These are phyloP conservation scores for Podospora bellae-mahoneyi DNA, from an alignment of 495 filamentous ascomycete genomes.

Conservation along the genomic window DNA sequence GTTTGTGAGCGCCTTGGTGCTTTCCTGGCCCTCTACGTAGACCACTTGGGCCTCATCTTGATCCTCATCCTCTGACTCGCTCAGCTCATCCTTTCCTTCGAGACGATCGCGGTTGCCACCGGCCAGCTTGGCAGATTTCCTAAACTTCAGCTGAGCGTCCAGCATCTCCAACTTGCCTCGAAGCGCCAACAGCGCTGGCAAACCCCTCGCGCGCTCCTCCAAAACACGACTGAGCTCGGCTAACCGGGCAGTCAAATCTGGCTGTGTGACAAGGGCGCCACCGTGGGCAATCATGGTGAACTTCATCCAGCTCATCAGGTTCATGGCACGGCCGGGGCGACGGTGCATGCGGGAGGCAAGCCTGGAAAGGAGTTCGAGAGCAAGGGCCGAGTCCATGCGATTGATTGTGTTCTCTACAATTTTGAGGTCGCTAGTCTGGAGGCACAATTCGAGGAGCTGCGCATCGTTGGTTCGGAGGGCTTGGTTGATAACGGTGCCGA, in stretches of 20 bases:
- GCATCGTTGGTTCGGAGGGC: conserved; percentile 88
- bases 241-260: conserved; percentile 71
- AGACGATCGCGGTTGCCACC: conserved; percentile 36
- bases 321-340: conserved; percentile 81
- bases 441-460: conserved; percentile 84
- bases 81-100: conserved; percentile 66
- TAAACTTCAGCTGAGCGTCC: conserved; percentile 76
- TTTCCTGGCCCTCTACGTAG: conserved; percentile 80
- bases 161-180: conserved; percentile 93
- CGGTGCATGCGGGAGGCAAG: conserved; percentile 84
- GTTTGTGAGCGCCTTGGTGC: conserved; percentile 41
- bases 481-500: conserved; percentile 86
- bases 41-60: conserved; percentile 59
- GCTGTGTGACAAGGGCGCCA: conserved; percentile 80
- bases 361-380: conserved; percentile 70
- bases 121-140: conserved; percentile 56
- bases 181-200: conserved; percentile 79
- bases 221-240: conserved; percentile 76
- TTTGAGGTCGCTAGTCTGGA: conserved; percentile 68
- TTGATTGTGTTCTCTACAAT: conserved; percentile 85
- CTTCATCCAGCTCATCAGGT: conserved; percentile 93
- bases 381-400: conserved; percentile 79
- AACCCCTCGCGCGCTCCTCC: conserved; percentile 74
- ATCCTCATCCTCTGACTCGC: conserved; percentile 68
- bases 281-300: conserved; percentile 95